Evolutionary conservation across 192 early-diverging fungal genomes (phyloP).

Genomic region (Rhizophagus prolifer): DNA sequence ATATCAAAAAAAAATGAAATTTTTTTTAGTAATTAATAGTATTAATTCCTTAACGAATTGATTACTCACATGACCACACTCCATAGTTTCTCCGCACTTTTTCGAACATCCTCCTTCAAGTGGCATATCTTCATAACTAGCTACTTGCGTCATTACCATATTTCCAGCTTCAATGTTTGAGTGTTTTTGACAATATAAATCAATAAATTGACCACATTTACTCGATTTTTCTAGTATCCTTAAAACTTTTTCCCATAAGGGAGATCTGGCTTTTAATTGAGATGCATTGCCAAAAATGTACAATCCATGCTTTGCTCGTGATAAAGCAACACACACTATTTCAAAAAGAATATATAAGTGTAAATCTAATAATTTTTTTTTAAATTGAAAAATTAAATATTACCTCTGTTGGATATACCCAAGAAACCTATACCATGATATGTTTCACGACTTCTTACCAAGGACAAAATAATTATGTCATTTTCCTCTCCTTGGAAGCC

Average conservation of each 20-base stretch:
- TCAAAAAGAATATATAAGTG: not conserved
- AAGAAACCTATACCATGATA: conserved; percentile 74
- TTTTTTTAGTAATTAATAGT: not conserved
- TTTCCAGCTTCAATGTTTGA: not conserved
- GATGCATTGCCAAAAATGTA: conserved; percentile 57
- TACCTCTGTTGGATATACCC: conserved; percentile 54
- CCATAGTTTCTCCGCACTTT: conserved; percentile 7
- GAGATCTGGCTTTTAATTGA: conserved; percentile 43
- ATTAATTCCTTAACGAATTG: not conserved
- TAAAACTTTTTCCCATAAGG: conserved; percentile 39
- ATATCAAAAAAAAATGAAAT: not conserved
- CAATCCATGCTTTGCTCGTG: conserved; percentile 59
- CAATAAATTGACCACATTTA: not conserved
- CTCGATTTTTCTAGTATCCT: not conserved
- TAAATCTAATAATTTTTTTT: not conserved
- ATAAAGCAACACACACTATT: conserved; percentile 52
- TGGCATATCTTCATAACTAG: not conserved
- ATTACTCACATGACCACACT: conserved; percentile 26
- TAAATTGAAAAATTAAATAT: not conserved
- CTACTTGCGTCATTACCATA: not conserved
- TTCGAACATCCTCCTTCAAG: conserved; percentile 11
- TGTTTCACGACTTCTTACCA: conserved; percentile 92
- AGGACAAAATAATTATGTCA: conserved; percentile 93
- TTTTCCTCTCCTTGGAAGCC: conserved; percentile 99
- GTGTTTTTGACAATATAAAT: conserved; percentile 21